A percentile compares a stretch with the other conserved stretches of the same genome.
These are phyloP conservation scores for Secale cereale DNA, from an alignment of 176 grass and related monocot genomes.

Conservation along the genomic window DNA sequence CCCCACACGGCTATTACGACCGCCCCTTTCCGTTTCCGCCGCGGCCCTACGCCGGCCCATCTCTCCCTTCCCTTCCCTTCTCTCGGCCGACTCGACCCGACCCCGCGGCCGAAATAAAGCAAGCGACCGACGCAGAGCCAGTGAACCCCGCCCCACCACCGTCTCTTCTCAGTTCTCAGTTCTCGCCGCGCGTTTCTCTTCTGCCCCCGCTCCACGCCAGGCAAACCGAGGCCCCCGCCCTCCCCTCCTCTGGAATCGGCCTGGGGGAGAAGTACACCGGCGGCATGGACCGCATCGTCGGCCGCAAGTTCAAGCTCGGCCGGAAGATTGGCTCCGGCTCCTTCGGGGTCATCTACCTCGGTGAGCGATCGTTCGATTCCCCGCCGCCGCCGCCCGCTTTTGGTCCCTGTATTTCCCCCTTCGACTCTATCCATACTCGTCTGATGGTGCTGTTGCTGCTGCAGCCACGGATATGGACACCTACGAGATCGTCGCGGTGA, in stretches of 20 bases:
- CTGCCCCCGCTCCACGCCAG: background rate
- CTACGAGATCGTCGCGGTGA: constrained; percentile 95
- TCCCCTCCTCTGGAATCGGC: background rate
- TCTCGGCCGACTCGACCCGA: background rate
- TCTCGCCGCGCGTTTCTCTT: background rate
- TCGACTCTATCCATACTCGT: background rate
- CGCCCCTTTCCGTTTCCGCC: background rate
- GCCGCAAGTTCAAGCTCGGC: constrained; percentile 83
- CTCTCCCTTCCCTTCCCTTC: background rate
- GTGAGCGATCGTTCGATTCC: constrained; percentile 27
- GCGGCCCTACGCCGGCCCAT: background rate
- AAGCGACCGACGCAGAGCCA: background rate
- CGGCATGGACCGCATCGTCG: constrained; percentile 79
- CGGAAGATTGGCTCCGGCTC: constrained; percentile 93
- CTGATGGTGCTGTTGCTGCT: constrained; percentile 1
- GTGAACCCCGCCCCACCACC: constrained; percentile 1
- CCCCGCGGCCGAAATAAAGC: background rate
- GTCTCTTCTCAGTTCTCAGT: background rate
- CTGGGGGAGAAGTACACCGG: background rate
- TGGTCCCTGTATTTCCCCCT: too few relatives aligned
- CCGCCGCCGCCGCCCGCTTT: background rate
- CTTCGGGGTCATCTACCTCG: constrained; percentile 94
- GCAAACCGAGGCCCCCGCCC: background rate
- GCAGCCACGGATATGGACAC: constrained; percentile 89
- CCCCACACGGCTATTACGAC: background rate